Conservation (phyloP, 2,329 filamentous ascomycete genomes). For the Balansia obtecta region DNA sequence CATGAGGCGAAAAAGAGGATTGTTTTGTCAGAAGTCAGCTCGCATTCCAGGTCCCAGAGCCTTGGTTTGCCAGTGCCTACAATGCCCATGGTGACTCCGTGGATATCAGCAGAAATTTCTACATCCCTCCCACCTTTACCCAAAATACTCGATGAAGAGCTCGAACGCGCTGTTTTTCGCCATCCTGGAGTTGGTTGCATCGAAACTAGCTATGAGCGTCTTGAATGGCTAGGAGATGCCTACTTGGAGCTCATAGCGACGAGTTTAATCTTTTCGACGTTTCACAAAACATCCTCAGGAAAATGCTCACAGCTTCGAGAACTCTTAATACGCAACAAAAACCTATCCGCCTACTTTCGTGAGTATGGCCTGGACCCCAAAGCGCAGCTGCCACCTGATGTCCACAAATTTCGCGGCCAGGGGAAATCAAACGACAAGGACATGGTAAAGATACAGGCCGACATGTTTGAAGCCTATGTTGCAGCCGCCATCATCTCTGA, state of each 20-base stretch:
- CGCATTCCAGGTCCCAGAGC: not conserved
- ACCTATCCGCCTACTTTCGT: conserved; percentile 55
- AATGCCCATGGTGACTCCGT: conserved; percentile 27
- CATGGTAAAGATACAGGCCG: conserved; percentile 62
- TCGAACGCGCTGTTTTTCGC: conserved; percentile 54
- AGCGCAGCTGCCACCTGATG: conserved; percentile 42
- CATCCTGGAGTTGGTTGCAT: conserved; percentile 38
- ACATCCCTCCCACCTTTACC: conserved; percentile 45
- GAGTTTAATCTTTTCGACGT: conserved; percentile 62
- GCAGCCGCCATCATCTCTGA: conserved; percentile 65
- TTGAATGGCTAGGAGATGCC: conserved; percentile 84
- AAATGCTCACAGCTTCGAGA: conserved; percentile 67
- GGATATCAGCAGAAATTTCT: conserved; percentile 37
- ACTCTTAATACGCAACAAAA: conserved; percentile 67
- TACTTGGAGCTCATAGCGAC: conserved; percentile 70
- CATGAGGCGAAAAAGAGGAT: conserved; percentile 7
- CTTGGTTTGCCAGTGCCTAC: conserved; percentile 4
- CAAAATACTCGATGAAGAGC: conserved; percentile 40
- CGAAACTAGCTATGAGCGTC: conserved; percentile 52
- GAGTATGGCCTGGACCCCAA: conserved; percentile 59
- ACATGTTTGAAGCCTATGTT: conserved; percentile 86
- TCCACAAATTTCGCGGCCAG: conserved; percentile 16
- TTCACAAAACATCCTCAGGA: conserved; percentile 52
- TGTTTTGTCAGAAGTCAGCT: not conserved
- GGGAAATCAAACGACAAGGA: conserved; percentile 33